phyloP scores from a whole-genome alignment of 176 grass and related monocot species.

The Puya raimondii region DNA sequence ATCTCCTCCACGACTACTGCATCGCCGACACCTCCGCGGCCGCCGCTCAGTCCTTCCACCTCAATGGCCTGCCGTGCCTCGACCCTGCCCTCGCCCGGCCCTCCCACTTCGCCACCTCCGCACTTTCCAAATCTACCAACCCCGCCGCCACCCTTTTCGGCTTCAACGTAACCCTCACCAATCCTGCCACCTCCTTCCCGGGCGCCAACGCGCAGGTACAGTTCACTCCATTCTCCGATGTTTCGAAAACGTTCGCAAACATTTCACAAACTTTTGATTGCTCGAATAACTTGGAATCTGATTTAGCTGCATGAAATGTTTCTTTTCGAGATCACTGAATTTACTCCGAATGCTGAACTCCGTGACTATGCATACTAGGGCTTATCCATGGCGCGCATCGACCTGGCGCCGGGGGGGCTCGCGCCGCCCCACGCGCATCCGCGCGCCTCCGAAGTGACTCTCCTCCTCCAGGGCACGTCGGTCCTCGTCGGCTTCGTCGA shows the following conservation, averaged over 20 bases:
- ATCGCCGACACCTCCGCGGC: conserved; percentile 19
- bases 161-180: conserved; percentile 42
- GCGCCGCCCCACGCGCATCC: conserved; percentile 55
- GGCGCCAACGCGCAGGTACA: conserved; percentile 33
- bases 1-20: conserved; percentile 49
- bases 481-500: conserved; percentile 49
- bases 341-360: too few species aligned
- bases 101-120: conserved; percentile 46
- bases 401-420: conserved; percentile 37
- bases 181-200: conserved; percentile 22
- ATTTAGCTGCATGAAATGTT: too few species aligned
- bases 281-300: too few species aligned
- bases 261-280: too few species aligned
- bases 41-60: conserved; percentile 8
- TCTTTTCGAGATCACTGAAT: too few species aligned
- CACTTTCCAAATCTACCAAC: conserved; percentile 21
- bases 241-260: too few species aligned
- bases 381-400: conserved; percentile 38
- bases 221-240: too few species aligned
- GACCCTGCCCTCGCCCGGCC: conserved; percentile 28
- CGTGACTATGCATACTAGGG: conserved; percentile 6
- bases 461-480: conserved; percentile 29
- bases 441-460: conserved; percentile 48
- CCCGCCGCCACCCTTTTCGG: conserved; percentile 24
- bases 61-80: conserved; percentile 51